These are phyloP conservation scores for Solanum virginianum DNA, from an alignment of 257 asterid species.

Conservation along the genomic window DNA sequence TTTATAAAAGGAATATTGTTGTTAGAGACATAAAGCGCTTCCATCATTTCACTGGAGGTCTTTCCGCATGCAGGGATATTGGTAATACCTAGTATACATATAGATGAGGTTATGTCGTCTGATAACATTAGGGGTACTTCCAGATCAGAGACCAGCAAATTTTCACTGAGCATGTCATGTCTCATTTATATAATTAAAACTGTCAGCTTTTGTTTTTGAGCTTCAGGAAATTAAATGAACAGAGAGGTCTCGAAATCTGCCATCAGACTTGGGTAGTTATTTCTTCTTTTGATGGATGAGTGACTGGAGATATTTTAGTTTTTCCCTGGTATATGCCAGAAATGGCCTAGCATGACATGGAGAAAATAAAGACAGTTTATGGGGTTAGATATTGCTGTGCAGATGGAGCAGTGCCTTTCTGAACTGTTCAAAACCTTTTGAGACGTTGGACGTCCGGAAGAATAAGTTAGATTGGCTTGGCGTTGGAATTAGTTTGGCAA, in stretches of 20 bases:
- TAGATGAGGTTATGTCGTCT: not conserved
- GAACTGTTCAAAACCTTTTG: not conserved
- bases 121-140: not conserved
- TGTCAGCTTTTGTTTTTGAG: not conserved
- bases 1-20: conserved; percentile 12
- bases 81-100: conserved; percentile 3
- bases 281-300: not conserved
- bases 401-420: not conserved
- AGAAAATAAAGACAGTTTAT: not conserved
- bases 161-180: not conserved
- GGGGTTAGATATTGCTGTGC: not conserved
- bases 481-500: too few relatives aligned
- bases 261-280: not conserved
- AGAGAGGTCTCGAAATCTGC: not conserved
- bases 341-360: not conserved
- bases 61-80: conserved; percentile 21
- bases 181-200: not conserved
- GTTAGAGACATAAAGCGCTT: conserved; percentile 21
- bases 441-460: too few relatives aligned
- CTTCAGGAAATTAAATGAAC: not conserved
- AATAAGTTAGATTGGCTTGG: too few relatives aligned
- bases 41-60: conserved; percentile 19
- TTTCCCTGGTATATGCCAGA: not conserved
- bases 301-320: not conserved
- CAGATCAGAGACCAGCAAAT: not conserved